Evolutionary conservation across 805 yeast genomes (phyloP).

Genomic region (Myxozyma melibiosi): DNA sequence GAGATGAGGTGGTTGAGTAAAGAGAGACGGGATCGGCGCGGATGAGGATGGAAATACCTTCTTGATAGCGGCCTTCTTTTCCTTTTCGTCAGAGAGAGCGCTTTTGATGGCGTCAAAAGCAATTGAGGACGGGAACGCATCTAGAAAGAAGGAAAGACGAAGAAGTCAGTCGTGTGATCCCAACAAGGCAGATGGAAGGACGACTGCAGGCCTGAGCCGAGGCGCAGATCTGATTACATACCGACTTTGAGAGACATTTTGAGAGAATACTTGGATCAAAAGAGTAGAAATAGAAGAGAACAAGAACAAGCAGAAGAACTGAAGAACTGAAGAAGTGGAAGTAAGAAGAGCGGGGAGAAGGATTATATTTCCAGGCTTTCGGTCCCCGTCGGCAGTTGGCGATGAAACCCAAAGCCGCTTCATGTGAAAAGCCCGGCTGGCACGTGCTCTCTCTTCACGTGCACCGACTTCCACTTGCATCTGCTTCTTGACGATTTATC

Average conservation of each 20-base stretch:
- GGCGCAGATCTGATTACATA: not conserved
- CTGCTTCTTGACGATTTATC: no score
- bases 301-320: not conserved
- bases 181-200: no score
- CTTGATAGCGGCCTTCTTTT: constrained; percentile 43
- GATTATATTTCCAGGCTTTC: not conserved
- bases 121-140: constrained; percentile 44
- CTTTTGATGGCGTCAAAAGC: constrained; percentile 45
- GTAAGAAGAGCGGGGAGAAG: not conserved
- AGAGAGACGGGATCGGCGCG: no score
- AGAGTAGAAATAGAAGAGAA: not conserved
- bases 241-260: constrained; percentile 25
- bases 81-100: constrained; percentile 40
- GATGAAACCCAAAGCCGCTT: no score
- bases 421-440: constrained; percentile 9
- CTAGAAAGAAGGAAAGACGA: constrained; percentile 11
- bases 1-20: no score
- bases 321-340: not conserved
- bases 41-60: no score
- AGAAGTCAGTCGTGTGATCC: no score
- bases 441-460: no score
- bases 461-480: no score
- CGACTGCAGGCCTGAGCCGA: not conserved
- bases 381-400: constrained; percentile 2
- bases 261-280: not conserved